Percentiles rank a stretch among this genome's conserved stretches.
Evolutionary conservation across 305 asterid genomes (phyloP).

Genomic region (Ilex paraguariensis): DNA sequence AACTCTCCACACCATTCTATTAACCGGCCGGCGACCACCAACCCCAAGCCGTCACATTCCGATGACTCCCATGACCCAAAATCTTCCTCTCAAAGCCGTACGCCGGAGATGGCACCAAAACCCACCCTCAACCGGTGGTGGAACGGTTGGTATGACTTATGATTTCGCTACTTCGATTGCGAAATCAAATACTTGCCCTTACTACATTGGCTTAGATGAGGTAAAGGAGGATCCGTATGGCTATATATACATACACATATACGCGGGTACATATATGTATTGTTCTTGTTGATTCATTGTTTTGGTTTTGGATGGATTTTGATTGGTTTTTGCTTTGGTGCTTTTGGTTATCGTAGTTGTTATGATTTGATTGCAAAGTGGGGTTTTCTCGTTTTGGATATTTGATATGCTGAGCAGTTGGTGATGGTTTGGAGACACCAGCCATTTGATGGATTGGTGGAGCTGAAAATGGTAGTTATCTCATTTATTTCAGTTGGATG

Average conservation of each 20-base stretch:
- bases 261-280: conserved; percentile 13
- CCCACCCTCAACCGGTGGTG: conserved; percentile 11
- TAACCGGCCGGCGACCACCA: conserved; percentile 7
- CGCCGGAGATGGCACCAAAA: conserved; percentile 16
- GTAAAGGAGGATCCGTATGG: conserved; percentile 53
- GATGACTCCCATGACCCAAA: conserved; percentile 31
- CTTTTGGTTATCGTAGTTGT: conserved; percentile 36
- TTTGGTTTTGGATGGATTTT: conserved; percentile 4
- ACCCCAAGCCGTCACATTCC: conserved; percentile 17
- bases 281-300: conserved; percentile 8
- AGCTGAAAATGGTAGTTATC: conserved; percentile 63
- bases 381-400: conserved; percentile 37
- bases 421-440: conserved; percentile 49
- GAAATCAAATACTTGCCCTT: conserved; percentile 70
- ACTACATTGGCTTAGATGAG: conserved; percentile 83
- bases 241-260: conserved; percentile 33
- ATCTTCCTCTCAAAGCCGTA: conserved; percentile 18
- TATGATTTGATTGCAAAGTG: conserved; percentile 83
- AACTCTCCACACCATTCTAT: too few species aligned
- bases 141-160: conserved; percentile 10
- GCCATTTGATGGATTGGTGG: conserved; percentile 70
- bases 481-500: too few species aligned
- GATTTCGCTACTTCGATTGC: conserved; percentile 36
- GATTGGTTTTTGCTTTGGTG: neutral
- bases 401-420: conserved; percentile 37